These are phyloP conservation scores for Trichoderma gracile DNA, from an alignment of 2,329 filamentous ascomycete species.

Conservation along the genomic window DNA sequence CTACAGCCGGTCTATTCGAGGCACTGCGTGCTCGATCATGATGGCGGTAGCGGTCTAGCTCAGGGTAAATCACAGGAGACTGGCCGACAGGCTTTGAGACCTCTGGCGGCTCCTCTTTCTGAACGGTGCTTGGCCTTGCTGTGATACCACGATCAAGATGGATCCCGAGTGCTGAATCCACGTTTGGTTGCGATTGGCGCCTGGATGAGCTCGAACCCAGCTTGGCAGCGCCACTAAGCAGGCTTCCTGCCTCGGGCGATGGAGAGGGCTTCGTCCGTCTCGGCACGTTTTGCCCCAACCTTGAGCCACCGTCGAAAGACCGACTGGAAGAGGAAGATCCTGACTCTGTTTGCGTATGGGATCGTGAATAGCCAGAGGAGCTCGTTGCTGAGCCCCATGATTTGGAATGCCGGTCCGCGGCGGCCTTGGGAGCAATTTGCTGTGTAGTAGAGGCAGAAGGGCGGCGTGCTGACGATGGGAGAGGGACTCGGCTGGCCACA, in stretches of 20 bases:
- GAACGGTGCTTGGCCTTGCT: conserved; percentile 48
- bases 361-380: conserved; percentile 36
- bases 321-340: conserved; percentile 40
- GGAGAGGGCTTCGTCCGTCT: conserved; percentile 53
- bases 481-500: conserved; percentile 30
- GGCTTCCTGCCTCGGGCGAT: conserved; percentile 41
- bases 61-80: conserved; percentile 55
- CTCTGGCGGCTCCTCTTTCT: conserved; percentile 46
- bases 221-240: conserved; percentile 41
- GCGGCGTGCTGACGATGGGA: conserved; percentile 30
- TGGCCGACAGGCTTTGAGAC: conserved; percentile 42
- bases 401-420: conserved; percentile 45
- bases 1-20: conserved; percentile 41
- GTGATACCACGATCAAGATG: conserved; percentile 46
- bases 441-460: conserved; percentile 32
- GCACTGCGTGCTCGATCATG: conserved; percentile 43
- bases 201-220: conserved; percentile 48
- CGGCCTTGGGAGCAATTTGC: conserved; percentile 27
- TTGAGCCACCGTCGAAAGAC: conserved; percentile 38
- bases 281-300: conserved; percentile 46
- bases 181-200: conserved; percentile 41
- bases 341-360: conserved; percentile 38
- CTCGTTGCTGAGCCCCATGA: conserved; percentile 44
- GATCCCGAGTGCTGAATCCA: conserved; percentile 39
- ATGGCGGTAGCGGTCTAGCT: conserved; percentile 62